These are phyloP conservation scores for Solanum peruvianum DNA, from an alignment of 257 asterid species.

Conservation along the genomic window DNA sequence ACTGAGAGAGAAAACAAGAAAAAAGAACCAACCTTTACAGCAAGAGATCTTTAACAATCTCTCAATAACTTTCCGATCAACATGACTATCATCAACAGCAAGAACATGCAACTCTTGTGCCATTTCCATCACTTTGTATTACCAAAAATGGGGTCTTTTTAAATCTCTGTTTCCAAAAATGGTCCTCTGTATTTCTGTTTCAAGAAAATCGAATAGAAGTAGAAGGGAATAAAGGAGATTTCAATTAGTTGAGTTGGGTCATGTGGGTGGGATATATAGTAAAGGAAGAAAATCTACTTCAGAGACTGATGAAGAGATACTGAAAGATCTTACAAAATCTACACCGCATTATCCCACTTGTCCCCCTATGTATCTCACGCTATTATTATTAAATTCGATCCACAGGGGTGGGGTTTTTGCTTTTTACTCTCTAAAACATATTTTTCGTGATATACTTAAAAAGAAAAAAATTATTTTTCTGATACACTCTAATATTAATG, in stretches of 20 bases:
- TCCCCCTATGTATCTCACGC: conserved; percentile 19
- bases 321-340: conserved; percentile 66
- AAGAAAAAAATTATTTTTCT: no score
- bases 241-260: not conserved
- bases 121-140: conserved; percentile 11
- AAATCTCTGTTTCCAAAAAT: not conserved
- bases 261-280: conserved; percentile 41
- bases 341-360: conserved; percentile 54
- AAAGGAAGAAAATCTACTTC: conserved; percentile 39
- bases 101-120: conserved; percentile 63
- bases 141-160: not conserved
- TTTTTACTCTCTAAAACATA: not conserved
- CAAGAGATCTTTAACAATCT: conserved; percentile 51
- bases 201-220: not conserved
- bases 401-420: not conserved
- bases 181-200: not conserved
- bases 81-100: conserved; percentile 74
- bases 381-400: not conserved
- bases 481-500: rapidly evolving
- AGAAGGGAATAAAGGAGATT: not conserved
- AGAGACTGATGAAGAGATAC: conserved; percentile 39
- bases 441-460: no score
- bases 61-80: conserved; percentile 70
- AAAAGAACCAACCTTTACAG: conserved; percentile 46
- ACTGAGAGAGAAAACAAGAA: not conserved